A percentile compares a stretch with the other conserved stretches of the same genome.
phyloP scores from a whole-genome alignment of 169 alveolate genomes.

The Eimeria zaria region DNA sequence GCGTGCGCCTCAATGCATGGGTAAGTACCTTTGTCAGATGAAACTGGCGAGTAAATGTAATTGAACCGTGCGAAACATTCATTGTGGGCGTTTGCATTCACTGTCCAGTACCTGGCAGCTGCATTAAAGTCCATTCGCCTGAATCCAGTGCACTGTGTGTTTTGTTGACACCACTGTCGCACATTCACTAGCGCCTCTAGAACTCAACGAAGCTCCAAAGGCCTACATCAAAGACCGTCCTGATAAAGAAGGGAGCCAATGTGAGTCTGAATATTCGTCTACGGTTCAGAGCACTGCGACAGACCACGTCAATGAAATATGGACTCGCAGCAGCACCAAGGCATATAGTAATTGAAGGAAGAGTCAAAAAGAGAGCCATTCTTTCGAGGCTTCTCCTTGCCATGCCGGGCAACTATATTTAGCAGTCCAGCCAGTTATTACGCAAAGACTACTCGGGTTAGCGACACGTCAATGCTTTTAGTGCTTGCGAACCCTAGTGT shows the following conservation, averaged over 20 bases:
- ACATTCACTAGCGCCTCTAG: neutral
- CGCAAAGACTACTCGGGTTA: neutral
- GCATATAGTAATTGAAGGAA: neutral
- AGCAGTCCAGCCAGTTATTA: neutral
- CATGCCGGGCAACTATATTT: neutral
- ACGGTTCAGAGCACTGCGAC: neutral
- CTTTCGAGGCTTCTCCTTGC: neutral
- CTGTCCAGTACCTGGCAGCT: neutral
- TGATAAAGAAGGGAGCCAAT: neutral
- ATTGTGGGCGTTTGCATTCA: neutral
- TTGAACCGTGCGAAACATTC: neutral
- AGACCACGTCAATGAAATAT: neutral
- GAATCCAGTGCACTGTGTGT: neutral
- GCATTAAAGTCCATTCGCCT: neutral
- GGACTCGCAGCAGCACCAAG: neutral
- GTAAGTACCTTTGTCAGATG: neutral
- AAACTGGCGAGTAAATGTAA: neutral
- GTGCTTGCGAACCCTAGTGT: neutral
- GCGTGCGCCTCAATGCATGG: neutral
- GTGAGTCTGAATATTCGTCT: neutral
- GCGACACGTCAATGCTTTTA: neutral
- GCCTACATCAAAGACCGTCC: neutral
- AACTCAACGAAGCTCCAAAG: neutral
- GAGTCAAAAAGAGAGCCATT: neutral
- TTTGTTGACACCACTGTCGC: neutral